phyloP scores from a whole-genome alignment of 2,329 filamentous ascomycete genomes.

The Fusarium nygamai region DNA sequence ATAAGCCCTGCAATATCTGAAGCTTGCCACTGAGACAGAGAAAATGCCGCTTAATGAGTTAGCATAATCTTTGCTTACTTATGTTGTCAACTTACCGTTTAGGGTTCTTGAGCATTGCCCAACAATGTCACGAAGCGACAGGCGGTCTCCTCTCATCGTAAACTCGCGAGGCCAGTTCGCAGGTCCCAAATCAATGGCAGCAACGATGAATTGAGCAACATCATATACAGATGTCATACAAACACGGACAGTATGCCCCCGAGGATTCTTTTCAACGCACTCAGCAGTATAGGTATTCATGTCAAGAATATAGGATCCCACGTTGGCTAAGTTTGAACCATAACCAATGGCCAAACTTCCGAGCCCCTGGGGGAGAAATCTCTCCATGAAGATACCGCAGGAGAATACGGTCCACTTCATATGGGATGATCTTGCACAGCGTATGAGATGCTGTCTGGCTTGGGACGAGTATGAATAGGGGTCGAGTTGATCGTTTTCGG shows the following conservation, averaged over 20 bases:
- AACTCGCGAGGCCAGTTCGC: conserved; percentile 74
- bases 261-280: conserved; percentile 64
- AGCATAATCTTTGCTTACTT: conserved; percentile 5
- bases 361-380: conserved; percentile 75
- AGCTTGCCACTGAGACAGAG: conserved; percentile 51
- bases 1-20: conserved; percentile 54
- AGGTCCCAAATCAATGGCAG: conserved; percentile 71
- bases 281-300: conserved; percentile 66
- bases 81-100: conserved; percentile 50
- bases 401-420: conserved; percentile 78
- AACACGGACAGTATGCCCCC: conserved; percentile 63
- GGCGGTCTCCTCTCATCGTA: conserved; percentile 73
- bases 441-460: conserved; percentile 66
- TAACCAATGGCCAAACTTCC: conserved; percentile 66
- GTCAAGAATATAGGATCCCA: conserved; percentile 75
- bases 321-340: conserved; percentile 61
- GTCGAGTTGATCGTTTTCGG: conserved; percentile 67
- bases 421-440: conserved; percentile 56
- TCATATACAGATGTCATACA: conserved; percentile 77
- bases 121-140: conserved; percentile 69
- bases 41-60: conserved; percentile 51
- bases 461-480: conserved; percentile 60
- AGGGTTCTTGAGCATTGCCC: conserved; percentile 58
- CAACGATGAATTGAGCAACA: conserved; percentile 75
- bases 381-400: conserved; percentile 80